Base-by-base conservation (phyloP, 2,329 filamentous ascomycete genomes). In the Claviceps digitariae region DNA sequence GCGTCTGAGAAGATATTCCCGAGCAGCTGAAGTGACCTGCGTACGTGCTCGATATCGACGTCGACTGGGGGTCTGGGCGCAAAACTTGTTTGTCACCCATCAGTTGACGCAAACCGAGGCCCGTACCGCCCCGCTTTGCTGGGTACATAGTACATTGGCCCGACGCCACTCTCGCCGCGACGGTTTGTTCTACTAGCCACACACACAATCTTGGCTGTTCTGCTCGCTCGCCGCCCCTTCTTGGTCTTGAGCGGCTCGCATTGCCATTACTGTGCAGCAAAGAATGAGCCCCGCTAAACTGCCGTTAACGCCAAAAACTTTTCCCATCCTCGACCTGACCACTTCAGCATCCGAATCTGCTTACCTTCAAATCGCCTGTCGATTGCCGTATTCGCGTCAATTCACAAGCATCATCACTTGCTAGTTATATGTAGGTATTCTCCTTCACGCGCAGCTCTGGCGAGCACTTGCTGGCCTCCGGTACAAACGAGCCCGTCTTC, bases 261-360 rank as follows among this genome's bases (percentile, higher is more conserved):
- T 48, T 44, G 41, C 46, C 21, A 25, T 38, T 29, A 49, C 40
- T 53, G 38, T 31, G 36, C 47, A 29, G 41, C 41, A 48, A 54
- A 55, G 53, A 54, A 41, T 46, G 52, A 56, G 55, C 55, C 56
- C 55, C 54, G 55, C 55, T 46, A 52, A 54, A 55, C 48, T 50
- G 46, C 54, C 40, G 52, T 57, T 58, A 57, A 57, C 52, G 54
- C 55, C 58, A 60, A 61, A 60, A 61, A 61, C 57, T 61, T 59
- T 61, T 60, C 56, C 57, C 56, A 58, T 60, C 57, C 57, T 58
- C 56, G 51, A 55, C 52, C 48, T 53, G 44, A 48, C 49, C 52
- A 50, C 46, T 25, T 15, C 49, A 40, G 29, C 49, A 20, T 53
- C 20, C 44, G 21, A 56, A 40, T 48, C 34, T 51, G 23, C 51